These are phyloP conservation scores for Candida sakaeoensis DNA, from an alignment of 805 yeast species.

Conservation along the genomic window DNA sequence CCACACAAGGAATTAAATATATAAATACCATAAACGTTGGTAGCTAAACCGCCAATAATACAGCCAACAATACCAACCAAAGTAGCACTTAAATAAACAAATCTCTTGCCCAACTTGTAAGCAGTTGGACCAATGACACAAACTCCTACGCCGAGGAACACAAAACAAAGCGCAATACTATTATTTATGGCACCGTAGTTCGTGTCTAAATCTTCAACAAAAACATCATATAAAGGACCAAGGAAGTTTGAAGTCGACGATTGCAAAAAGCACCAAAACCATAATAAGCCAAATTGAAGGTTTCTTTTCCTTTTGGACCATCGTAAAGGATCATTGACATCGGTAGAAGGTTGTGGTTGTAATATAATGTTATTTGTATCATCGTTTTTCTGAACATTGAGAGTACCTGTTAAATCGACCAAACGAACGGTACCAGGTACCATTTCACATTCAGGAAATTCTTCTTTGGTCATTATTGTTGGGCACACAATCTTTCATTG, in stretches of 20 bases:
- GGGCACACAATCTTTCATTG: background rate
- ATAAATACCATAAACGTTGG: slow-evolving; percentile 17
- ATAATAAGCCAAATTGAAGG: slow-evolving; percentile 25
- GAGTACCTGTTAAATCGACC: slow-evolving; percentile 25
- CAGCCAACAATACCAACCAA: slow-evolving; percentile 20
- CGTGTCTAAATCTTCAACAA: slow-evolving; percentile 23
- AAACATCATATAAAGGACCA: slow-evolving; percentile 29
- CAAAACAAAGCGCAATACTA: slow-evolving; percentile 24
- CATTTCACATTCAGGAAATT: slow-evolving; percentile 4
- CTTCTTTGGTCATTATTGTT: no score
- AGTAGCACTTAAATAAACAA: slow-evolving; percentile 26
- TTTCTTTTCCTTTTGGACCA: slow-evolving; percentile 30
- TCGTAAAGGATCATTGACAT: slow-evolving; percentile 33
- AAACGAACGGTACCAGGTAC: slow-evolving; percentile 36
- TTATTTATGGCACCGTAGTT: slow-evolving; percentile 21
- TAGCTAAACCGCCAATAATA: slow-evolving; percentile 25
- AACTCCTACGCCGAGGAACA: slow-evolving; percentile 33
- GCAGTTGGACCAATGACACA: slow-evolving; percentile 33
- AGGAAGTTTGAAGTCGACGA: slow-evolving; percentile 23
- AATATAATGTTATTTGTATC: slow-evolving; percentile 21
- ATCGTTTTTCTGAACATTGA: slow-evolving; percentile 17
- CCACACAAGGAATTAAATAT: slow-evolving; percentile 23
- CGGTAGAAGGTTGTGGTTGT: slow-evolving; percentile 33
- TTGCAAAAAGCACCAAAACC: slow-evolving; percentile 23
- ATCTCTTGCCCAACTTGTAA: slow-evolving; percentile 26